Percentiles rank a stretch among this genome's conserved stretches.
These are phyloP conservation scores for Ichthyophonus hoferi DNA, from an alignment of 208 protist species.

Conservation along the genomic window DNA sequence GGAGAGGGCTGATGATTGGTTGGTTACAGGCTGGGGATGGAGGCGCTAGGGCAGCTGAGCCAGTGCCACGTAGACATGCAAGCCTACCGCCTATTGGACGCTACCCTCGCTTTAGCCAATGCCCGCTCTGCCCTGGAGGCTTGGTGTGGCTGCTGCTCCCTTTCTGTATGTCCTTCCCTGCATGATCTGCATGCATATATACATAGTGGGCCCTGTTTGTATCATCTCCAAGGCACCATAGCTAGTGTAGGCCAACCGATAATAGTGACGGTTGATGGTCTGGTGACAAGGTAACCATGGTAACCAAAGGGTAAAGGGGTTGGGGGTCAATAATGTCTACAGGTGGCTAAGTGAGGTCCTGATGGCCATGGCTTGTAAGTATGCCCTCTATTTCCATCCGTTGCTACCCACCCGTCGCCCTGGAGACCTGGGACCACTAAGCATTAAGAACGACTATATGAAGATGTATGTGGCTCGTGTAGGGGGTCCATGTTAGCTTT, in stretches of 20 bases:
- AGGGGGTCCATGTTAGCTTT: too few species aligned
- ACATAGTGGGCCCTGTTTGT: too few species aligned
- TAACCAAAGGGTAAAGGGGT: too few species aligned
- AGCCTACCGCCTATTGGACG: neutral
- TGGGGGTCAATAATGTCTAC: neutral
- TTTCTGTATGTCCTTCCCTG: too few species aligned
- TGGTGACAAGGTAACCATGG: too few species aligned
- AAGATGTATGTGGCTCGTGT: neutral
- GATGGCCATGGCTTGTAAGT: neutral
- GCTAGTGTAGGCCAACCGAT: too few species aligned
- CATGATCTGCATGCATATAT: too few species aligned
- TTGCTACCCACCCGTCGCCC: neutral
- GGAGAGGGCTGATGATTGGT: neutral
- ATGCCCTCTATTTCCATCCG: neutral
- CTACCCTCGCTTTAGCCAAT: neutral
- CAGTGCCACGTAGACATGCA: too few species aligned
- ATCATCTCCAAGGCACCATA: too few species aligned
- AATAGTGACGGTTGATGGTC: too few species aligned
- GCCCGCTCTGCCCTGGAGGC: neutral
- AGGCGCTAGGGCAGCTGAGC: neutral
- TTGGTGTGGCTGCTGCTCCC: neutral
- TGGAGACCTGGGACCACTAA: neutral
- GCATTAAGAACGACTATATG: neutral
- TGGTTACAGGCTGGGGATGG: neutral
- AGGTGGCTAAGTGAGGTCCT: neutral